Evolutionary conservation across 1,284 basidiomycete genomes (phyloP), one percentile per base, ranked within the genome.

Genomic region (Ceratobasidium sp.): DNA sequence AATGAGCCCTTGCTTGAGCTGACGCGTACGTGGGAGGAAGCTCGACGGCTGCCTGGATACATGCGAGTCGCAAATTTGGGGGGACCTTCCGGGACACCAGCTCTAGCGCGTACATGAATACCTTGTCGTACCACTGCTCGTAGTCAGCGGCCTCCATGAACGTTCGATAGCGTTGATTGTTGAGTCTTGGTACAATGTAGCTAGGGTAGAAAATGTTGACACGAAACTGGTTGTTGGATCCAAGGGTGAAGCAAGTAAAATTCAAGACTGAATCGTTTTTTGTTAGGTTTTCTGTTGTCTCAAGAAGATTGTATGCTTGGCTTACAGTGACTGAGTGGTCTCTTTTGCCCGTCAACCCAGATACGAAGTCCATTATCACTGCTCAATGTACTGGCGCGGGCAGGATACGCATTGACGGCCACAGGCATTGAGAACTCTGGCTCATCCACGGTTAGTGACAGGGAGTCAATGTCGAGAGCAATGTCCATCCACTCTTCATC

Each of bases 151-250:
- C 10, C 3, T 56, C 37, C 53, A 58, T 37, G 11, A 37, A n/a
- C 15, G 67, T 60, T 15, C 53, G 37, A 20, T 58, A 71, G n/a
- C 23, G 35, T 10, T 26, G 8, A 39, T 26, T n/a, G 11, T 37
- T 58, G n/a, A 35, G 6, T 11, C 53, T 23, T n/a, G n/a, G 15
- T 56, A 69, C 51, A 31, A 69, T n/a, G n/a, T 23, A 54, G 17
- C 20, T 7, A 1, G 66, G 66, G 51, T 56, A 39, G 53, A 69
- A 69, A 5, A 69, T n/a, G 5, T 28, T 1, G 1, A 69, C 4
- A 11, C 51, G 33, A 26, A 69, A 69, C 51, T 54, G 53, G 23
- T 69, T 69, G 51, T 69, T 69, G n/a, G 49, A 11, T 15, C 66
- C 66, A 56, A 56, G 58, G 23, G 33, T 39, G n/a, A 69, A 20